Evolutionary conservation across 2,329 filamentous ascomycete genomes (phyloP), one percentile per base, ranked within the genome.

Genomic region (Trichoderma endophyticum): DNA sequence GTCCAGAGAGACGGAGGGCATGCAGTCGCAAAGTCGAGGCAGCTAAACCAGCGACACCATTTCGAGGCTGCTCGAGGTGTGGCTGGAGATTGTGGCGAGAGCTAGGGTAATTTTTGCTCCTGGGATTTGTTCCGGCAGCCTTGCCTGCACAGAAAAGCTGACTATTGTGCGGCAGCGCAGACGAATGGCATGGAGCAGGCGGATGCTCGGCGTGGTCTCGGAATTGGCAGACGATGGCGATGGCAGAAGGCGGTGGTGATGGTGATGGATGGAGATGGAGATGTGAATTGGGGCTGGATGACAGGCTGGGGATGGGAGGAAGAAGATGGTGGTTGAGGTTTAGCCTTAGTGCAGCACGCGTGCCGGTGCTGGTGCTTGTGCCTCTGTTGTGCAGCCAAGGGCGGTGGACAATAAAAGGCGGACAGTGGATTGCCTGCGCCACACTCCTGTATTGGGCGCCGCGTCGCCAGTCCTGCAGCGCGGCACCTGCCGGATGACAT

Each of bases 51-150:
- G 78, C 77, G 75, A 76, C 75, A 77, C 80, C 65, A 82, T 81
- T 77, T 80, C 80, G 79, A 76, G 77, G 79, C 78, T 76, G 76
- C 79, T 75, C 69, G 74, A 79, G 77, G 80, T 83, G 82, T 83
- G 82, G 82, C 82, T 83, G 82, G 77, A 80, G 80, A 82, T 77
- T 81, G 82, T 83, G 82, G 82, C 82, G 82, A 83, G 80, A 83
- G 81, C 81, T 82, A 77, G 72, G 73, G 76, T 76, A 73, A 75
- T 77, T 78, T 72, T 69, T 61, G 48, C 65, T 66, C 51, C 24
- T 61, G n/a, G 34, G 3, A 3, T 61, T 36, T 36, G 64, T 15
- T 59, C 28, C 51, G 51, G 21, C 36, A 63, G 59, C 65, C 60
- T 54, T 64, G 71, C 57, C 21, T 36, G 57, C 28, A 54, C 65